Evolutionary conservation across 225 moss, liverwort and hornwort species (phyloP).

Genomic region (Sphagnum tenellum): DNA sequence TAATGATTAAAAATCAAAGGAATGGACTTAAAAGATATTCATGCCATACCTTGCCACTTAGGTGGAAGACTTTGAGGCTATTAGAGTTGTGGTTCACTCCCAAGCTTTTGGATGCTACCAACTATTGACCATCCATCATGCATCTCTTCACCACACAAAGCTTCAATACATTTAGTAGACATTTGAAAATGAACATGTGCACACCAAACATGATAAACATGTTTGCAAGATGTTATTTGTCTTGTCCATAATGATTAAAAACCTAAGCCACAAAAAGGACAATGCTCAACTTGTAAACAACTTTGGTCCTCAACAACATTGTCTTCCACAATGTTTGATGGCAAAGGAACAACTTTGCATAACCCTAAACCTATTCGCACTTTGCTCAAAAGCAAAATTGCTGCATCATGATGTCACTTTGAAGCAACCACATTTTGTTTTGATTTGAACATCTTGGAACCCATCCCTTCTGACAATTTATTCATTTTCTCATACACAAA

Average conservation of each 20-base stretch:
- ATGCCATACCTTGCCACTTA: no score
- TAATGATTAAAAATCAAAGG: no score
- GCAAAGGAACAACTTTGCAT: not conserved
- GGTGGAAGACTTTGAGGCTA: no score
- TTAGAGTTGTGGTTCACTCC: not conserved
- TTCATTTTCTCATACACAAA: not conserved
- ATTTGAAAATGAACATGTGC: not conserved
- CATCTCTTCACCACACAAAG: not conserved
- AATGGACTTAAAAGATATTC: no score
- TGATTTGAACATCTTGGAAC: not conserved
- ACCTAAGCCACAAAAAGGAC: not conserved
- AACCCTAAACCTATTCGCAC: not conserved
- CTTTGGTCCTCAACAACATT: not conserved
- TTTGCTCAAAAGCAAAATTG: not conserved
- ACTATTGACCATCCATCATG: not conserved
- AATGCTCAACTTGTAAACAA: not conserved
- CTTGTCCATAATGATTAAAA: not conserved
- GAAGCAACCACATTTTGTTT: not conserved
- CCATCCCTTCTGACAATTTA: not conserved
- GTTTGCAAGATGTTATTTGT: not conserved
- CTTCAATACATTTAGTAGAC: not conserved
- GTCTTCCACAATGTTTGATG: not conserved
- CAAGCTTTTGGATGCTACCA: not conserved
- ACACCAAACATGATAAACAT: not conserved
- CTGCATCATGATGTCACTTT: not conserved